Evolutionary conservation across 805 yeast genomes (phyloP), one percentile per base, ranked within the genome.

Genomic region (Wickerhamiella sergipiensis): DNA sequence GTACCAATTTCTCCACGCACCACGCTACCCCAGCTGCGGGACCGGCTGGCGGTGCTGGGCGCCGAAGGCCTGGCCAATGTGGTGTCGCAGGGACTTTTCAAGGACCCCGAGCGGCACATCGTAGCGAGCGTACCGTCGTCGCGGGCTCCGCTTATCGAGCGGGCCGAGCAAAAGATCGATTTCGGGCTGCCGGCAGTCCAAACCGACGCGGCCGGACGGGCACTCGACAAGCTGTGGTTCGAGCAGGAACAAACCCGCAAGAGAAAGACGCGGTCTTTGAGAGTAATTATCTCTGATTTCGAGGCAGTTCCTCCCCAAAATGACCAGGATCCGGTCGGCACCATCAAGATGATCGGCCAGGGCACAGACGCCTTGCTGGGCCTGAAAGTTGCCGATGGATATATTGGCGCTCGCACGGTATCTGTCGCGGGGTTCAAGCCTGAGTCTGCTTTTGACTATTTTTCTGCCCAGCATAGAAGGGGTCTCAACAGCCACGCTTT

Each of bases 21-120:
- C 6, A 29, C 38, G 12, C 23, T 29, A 3, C 17, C 23, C 17
- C 22, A 18, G 13, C 39, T 45, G n/a, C 15, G 47, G 17, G 47
- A 45, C n/a, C 73, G 69, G 47, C 67, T 89, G 18, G 86, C 86
- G 0, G 56, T 49, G 0, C 58, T 69, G 1, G 96, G 96, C 1
- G 87, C 87, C 0, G 63, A 71, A 0, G 63, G 84, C 18, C 67
- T 90, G 12, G 64, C 62, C 0, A 53, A 72, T 0, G 77, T 77
- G 0, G 54, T 88, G 0, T 56, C 58, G 1, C 52, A 68, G 0
- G 60, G 66, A 1, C 42, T 65, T 2, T 72, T 17, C 8, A 19
- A n/a, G 17, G 47, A 33, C 17, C 33, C 33, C 4, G 40, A 38
- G 59, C 64, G 46, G 4, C 50, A 51, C 23, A 31, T 51, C 23